phyloP scores from a whole-genome alignment of 2,329 filamentous ascomycete genomes.

The Tolypocladium amazonense region DNA sequence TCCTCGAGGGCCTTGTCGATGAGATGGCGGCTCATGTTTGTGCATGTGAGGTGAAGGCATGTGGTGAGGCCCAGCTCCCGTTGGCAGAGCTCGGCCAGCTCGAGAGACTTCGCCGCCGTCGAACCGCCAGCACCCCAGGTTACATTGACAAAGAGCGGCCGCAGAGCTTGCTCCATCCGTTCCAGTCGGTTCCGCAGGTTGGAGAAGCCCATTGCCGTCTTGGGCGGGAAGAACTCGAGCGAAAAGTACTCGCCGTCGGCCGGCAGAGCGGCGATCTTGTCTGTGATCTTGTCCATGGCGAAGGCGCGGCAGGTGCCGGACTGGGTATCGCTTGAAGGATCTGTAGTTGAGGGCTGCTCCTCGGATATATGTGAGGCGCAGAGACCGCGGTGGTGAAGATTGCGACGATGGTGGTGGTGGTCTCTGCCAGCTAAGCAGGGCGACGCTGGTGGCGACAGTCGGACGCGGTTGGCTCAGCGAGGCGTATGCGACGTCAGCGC shows the following conservation, averaged over 20 bases:
- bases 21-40: slow-evolving; percentile 83
- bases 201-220: slow-evolving; percentile 89
- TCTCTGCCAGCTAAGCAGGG: background rate
- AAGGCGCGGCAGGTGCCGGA: background rate
- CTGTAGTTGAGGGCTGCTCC: background rate
- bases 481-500: background rate
- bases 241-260: slow-evolving; percentile 80
- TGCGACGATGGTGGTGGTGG: background rate
- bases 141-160: slow-evolving; percentile 90
- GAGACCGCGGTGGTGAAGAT: background rate
- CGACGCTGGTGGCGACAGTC: background rate
- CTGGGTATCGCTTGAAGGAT: background rate
- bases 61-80: slow-evolving; percentile 85
- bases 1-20: slow-evolving; percentile 86
- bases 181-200: slow-evolving; percentile 89
- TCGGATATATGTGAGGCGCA: background rate
- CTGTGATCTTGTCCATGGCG: slow-evolving; percentile 76
- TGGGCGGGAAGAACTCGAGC: slow-evolving; percentile 98
- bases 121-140: slow-evolving; percentile 97
- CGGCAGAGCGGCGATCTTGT: slow-evolving; percentile 87
- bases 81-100: slow-evolving; percentile 92
- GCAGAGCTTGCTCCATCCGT: slow-evolving; percentile 85
- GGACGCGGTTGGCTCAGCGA: background rate
- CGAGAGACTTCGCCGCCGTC: slow-evolving; percentile 81
- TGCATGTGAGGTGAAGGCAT: slow-evolving; percentile 92